These are phyloP conservation scores for Mycena sanguinolenta DNA, from an alignment of 768 basidiomycete species.

Conservation along the genomic window DNA sequence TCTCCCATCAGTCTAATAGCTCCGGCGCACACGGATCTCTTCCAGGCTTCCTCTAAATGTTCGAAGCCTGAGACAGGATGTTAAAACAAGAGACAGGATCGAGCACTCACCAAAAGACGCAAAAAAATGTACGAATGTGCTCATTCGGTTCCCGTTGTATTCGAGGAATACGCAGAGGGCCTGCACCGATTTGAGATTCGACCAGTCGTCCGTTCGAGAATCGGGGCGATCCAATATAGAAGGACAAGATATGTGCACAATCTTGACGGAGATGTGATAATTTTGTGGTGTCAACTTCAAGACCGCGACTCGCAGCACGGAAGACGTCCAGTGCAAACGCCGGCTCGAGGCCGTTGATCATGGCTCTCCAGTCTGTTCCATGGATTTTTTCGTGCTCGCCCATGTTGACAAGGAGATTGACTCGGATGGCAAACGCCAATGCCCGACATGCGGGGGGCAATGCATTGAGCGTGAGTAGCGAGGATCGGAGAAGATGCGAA, in stretches of 20 bases:
- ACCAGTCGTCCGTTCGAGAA: background rate
- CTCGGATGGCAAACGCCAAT: slow-evolving; percentile 15
- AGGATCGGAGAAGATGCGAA: background rate
- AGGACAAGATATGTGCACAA: slow-evolving; percentile 9
- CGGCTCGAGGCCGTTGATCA: slow-evolving; percentile 3
- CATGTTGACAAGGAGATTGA: background rate
- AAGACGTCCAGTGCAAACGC: slow-evolving; percentile 8
- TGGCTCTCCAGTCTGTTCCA: background rate
- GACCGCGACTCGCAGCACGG: slow-evolving; percentile 9
- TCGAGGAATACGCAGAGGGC: background rate
- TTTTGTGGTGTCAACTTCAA: background rate
- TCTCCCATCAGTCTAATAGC: background rate
- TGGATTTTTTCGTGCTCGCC: background rate
- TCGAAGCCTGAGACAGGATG: background rate
- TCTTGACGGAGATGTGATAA: background rate
- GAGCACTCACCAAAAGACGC: slow-evolving; percentile 2
- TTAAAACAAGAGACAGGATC: background rate
- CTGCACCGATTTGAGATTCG: background rate
- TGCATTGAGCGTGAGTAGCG: background rate
- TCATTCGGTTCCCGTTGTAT: background rate
- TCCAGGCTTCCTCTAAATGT: slow-evolving; percentile 12
- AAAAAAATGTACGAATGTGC: background rate
- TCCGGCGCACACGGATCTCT: slow-evolving; percentile 2
- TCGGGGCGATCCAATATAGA: background rate
- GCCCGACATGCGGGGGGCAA: slow-evolving; percentile 6